These are phyloP conservation scores for Fusarium sp. DNA, from an alignment of 2,329 filamentous ascomycete genomes.

Conservation along the genomic window DNA sequence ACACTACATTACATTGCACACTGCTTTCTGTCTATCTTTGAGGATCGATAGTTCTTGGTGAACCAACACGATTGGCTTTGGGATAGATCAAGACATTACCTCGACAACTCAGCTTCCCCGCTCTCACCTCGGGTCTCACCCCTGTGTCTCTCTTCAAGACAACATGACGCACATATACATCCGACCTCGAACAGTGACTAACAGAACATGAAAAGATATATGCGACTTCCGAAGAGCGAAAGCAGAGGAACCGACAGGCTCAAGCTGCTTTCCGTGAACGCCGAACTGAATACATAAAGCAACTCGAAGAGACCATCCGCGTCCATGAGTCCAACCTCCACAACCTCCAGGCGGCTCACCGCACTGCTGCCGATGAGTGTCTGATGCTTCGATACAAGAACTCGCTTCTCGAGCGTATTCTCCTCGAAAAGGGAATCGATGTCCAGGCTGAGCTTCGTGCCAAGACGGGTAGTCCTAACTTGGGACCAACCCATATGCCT, in stretches of 20 bases:
- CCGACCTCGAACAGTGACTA: slow-evolving; percentile 23
- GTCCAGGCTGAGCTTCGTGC: slow-evolving; percentile 94
- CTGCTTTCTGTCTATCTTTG: not conserved
- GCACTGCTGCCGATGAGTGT: slow-evolving; percentile 94
- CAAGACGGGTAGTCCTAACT: slow-evolving; percentile 87
- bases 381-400: slow-evolving; percentile 99
- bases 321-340: slow-evolving; percentile 95
- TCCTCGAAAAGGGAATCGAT: slow-evolving; percentile 98
- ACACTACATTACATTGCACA: not conserved
- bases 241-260: slow-evolving; percentile 96
- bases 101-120: slow-evolving; percentile 9
- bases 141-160: not conserved
- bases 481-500: slow-evolving; percentile 73
- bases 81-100: not conserved
- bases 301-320: slow-evolving; percentile 96
- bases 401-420: slow-evolving; percentile 91
- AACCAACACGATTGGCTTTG: not conserved
- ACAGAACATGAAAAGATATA: slow-evolving; percentile 75
- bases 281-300: slow-evolving; percentile 98
- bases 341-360: slow-evolving; percentile 91
- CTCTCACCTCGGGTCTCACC: not conserved
- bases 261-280: slow-evolving; percentile 97
- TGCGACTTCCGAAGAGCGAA: slow-evolving; percentile 97
- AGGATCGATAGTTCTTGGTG: not conserved
- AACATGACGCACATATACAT: slow-evolving; percentile 4